phyloP scores from a whole-genome alignment of 306 rosid species.

The Cicer pinnatifidum region DNA sequence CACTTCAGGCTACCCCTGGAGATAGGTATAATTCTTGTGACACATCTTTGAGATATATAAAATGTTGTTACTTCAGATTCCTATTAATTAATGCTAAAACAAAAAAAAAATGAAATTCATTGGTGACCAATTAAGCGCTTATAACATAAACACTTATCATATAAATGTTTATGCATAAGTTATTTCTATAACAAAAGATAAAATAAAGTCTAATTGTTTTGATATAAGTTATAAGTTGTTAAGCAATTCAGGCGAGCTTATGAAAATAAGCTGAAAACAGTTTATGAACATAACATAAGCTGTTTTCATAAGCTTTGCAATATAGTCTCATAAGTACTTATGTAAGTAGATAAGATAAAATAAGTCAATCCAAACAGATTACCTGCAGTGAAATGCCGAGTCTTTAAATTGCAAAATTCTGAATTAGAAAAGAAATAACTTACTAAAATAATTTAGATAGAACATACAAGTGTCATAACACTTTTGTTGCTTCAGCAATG shows the following conservation, averaged over 20 bases:
- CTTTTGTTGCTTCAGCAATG: conserved; percentile 60
- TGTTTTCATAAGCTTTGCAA: too few species aligned
- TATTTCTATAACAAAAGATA: too few species aligned
- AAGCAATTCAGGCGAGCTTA: too few species aligned
- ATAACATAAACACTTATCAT: too few species aligned
- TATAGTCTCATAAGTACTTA: too few species aligned
- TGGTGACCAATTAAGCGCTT: neutral
- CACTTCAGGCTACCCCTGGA: conserved; percentile 61
- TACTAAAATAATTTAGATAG: conserved; percentile 16
- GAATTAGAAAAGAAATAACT: conserved; percentile 23
- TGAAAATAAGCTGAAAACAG: too few species aligned
- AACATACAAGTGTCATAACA: conserved; percentile 33
- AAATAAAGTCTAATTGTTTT: too few species aligned
- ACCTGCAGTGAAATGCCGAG: neutral
- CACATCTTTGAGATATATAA: neutral
- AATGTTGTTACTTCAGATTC: conserved; percentile 18
- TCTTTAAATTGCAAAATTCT: conserved; percentile 16
- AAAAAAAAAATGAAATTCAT: neutral
- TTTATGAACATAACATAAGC: too few species aligned
- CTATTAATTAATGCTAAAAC: conserved; percentile 22
- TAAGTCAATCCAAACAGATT: too few species aligned
- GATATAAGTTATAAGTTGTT: too few species aligned
- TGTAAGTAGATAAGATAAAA: too few species aligned
- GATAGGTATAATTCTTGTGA: conserved; percentile 59
- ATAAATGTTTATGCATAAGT: too few species aligned